phyloP scores from a whole-genome alignment of 306 rosid species.

The Inga oerstediana region DNA sequence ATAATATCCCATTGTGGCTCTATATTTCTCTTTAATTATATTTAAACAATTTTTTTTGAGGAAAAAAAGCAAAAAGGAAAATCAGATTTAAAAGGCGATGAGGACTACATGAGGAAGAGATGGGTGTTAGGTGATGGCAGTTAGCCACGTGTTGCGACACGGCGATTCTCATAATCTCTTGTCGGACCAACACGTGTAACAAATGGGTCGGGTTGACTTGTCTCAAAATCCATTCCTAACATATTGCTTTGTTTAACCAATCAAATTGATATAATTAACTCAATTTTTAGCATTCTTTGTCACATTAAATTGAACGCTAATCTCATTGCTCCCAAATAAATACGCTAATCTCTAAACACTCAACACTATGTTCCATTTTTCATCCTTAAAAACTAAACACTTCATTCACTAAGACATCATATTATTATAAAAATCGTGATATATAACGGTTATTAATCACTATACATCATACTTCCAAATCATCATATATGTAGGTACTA shows the following conservation, averaged over 20 bases:
- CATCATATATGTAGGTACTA: too few species aligned
- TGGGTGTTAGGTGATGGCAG: neutral
- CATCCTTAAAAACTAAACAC: too few species aligned
- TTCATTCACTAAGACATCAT: too few species aligned
- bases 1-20: neutral
- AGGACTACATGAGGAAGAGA: neutral
- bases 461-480: too few species aligned
- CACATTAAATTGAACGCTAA: neutral
- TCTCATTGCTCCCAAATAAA: neutral
- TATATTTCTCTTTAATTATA: too few species aligned
- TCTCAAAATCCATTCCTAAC: neutral
- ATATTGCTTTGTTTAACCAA: neutral
- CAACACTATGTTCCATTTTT: neutral
- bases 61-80: neutral
- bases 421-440: too few species aligned
- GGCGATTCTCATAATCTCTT: constrained; percentile 45
- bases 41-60: too few species aligned
- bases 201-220: constrained; percentile 45
- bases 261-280: neutral
- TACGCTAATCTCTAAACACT: neutral
- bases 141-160: constrained; percentile 44
- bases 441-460: too few species aligned
- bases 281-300: neutral
- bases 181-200: constrained; percentile 68
- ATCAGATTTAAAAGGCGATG: neutral